phyloP scores from a whole-genome alignment of 169 alveolate genomes.

The Pseudocohnilembus persalinus region DNA sequence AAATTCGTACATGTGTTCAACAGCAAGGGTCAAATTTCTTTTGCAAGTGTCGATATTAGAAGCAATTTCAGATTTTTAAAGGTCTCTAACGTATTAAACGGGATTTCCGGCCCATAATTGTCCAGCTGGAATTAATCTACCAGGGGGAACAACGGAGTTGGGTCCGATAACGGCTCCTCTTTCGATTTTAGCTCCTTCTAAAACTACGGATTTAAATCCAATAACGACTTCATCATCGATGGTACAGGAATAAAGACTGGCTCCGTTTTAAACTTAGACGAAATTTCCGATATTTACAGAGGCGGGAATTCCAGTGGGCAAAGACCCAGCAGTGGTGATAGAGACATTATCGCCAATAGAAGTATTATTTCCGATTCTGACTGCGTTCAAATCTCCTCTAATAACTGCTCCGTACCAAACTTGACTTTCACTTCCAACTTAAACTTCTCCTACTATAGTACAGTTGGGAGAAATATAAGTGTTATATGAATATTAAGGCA shows the following conservation, averaged over 20 bases:
- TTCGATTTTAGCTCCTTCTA: constrained; percentile 79
- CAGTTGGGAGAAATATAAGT: constrained; percentile 78
- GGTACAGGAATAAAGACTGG: constrained; percentile 68
- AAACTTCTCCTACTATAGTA: constrained; percentile 72
- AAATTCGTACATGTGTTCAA: constrained; percentile 34
- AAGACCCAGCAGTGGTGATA: constrained; percentile 60
- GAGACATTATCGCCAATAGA: constrained; percentile 70
- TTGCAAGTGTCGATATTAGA: constrained; percentile 13
- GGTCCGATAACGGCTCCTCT: constrained; percentile 72
- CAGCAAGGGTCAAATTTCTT: constrained; percentile 23
- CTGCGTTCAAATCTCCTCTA: constrained; percentile 74
- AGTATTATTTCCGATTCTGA: constrained; percentile 60
- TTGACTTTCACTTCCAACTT: constrained; percentile 47
- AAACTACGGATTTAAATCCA: constrained; percentile 66
- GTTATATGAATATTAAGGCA: constrained; percentile 48
- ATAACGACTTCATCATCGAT: constrained; percentile 65
- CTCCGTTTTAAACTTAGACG: constrained; percentile 53
- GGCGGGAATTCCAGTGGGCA: constrained; percentile 71
- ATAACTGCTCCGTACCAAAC: constrained; percentile 68
- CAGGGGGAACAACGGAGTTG: constrained; percentile 80
- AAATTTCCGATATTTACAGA: constrained; percentile 64
- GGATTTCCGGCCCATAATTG: constrained; percentile 86
- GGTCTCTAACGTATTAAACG: constrained; percentile 53
- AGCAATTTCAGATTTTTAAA: constrained; percentile 27
- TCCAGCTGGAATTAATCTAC: constrained; percentile 78